Percentiles rank a stretch among this genome's conserved stretches.
Conservation (phyloP, 2,329 filamentous ascomycete species). For the Stemphylium lycopersici region DNA sequence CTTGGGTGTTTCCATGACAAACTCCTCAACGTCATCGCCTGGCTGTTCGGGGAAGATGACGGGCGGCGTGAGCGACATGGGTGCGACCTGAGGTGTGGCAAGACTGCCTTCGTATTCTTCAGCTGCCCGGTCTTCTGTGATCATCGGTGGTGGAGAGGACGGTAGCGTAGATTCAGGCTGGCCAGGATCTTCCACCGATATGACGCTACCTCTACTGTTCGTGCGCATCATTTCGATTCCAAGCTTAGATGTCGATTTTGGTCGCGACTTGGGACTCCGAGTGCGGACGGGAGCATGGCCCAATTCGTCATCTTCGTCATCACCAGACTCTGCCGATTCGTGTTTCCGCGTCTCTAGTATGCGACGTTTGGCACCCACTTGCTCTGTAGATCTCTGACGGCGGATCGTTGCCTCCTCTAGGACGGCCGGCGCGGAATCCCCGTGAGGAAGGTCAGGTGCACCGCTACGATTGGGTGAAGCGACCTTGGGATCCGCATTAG, state of each 20-base stretch:
- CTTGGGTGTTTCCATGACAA: constrained; percentile 51
- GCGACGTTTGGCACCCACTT: constrained; percentile 75
- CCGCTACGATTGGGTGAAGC: constrained; percentile 40
- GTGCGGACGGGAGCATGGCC: constrained; percentile 62
- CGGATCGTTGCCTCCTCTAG: constrained; percentile 59
- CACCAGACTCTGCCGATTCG: constrained; percentile 84
- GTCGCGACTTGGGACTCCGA: constrained; percentile 57
- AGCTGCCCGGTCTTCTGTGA: constrained; percentile 49
- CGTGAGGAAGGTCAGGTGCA: constrained; percentile 47
- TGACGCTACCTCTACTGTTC: constrained; percentile 84
- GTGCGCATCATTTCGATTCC: constrained; percentile 98
- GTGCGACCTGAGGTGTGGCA: constrained; percentile 32
- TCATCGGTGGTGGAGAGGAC: constrained; percentile 49
- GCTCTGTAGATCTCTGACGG: constrained; percentile 73
- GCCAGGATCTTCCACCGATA: constrained; percentile 55
- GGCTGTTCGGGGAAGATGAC: constrained; percentile 56
- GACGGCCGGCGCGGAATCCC: constrained; percentile 64
- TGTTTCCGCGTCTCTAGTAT: constrained; percentile 73
- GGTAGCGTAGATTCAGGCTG: constrained; percentile 41
- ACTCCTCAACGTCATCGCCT: constrained; percentile 44
- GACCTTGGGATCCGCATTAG: constrained; percentile 44
- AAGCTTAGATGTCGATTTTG: constrained; percentile 72
- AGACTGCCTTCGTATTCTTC: constrained; percentile 39
- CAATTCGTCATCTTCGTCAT: constrained; percentile 93
- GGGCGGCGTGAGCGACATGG: constrained; percentile 56